phyloP scores from a whole-genome alignment of 306 rosid genomes.

The Castanea mollissima region DNA sequence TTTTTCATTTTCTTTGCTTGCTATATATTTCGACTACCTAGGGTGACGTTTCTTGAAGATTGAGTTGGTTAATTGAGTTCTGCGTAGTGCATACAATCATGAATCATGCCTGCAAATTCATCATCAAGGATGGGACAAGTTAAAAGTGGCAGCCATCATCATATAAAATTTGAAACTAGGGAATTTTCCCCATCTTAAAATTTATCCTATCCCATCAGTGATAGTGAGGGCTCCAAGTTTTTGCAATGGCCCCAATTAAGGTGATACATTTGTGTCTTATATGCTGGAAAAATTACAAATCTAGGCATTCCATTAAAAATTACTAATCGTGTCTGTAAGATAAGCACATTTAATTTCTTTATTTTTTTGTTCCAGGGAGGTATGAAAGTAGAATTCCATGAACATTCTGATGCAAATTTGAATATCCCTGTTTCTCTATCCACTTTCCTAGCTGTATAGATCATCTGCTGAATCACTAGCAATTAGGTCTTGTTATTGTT shows the following conservation, averaged over 20 bases:
- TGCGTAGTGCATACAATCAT: not conserved
- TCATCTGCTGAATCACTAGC: not conserved
- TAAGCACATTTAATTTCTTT: not conserved
- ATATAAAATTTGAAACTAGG: not conserved
- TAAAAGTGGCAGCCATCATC: not conserved
- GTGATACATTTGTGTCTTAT: not conserved
- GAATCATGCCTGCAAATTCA: not conserved
- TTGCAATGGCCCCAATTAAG: not conserved
- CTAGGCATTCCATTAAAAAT: not conserved
- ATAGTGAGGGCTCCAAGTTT: not conserved
- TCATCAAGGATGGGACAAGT: not conserved
- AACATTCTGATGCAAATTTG: not conserved
- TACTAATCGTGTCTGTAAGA: not conserved
- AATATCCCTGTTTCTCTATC: not conserved
- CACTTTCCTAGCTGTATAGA: not conserved
- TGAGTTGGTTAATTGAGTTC: constrained; percentile 3
- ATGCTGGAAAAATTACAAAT: not conserved
- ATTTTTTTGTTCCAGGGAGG: not conserved
- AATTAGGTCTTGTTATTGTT: not conserved
- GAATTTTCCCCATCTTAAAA: not conserved
- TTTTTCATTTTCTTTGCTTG: not conserved
- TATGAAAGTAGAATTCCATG: not conserved
- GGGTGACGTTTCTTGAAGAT: not conserved
- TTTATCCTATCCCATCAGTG: not conserved
- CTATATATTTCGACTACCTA: not conserved